These are phyloP conservation scores for Plasmodium reichenowi DNA, from an alignment of 169 alveolate species.

Conservation along the genomic window DNA sequence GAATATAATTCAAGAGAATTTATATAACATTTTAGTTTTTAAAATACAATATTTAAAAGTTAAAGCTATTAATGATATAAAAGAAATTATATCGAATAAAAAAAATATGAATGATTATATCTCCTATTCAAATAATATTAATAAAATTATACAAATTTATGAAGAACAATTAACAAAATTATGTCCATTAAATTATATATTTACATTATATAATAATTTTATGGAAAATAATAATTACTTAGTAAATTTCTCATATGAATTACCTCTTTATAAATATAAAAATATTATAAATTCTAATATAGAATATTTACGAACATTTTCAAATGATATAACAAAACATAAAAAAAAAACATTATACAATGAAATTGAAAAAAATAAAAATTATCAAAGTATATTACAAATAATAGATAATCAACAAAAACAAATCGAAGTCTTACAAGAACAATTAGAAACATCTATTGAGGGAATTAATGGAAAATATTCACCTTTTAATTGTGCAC, in stretches of 20 bases:
- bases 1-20: conserved; percentile 36
- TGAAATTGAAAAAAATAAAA: conserved; percentile 46
- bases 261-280: conserved; percentile 53
- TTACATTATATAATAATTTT: conserved; percentile 18
- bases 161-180: conserved; percentile 36
- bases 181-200: conserved; percentile 11
- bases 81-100: conserved; percentile 11
- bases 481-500: conserved; percentile 80
- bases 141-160: conserved; percentile 8
- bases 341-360: conserved; percentile 35
- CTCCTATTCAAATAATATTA: conserved; percentile 18
- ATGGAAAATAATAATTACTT: conserved; percentile 2
- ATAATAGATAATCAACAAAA: conserved; percentile 81
- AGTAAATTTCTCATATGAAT: conserved; percentile 5
- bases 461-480: conserved; percentile 68
- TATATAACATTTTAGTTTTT: conserved; percentile 18
- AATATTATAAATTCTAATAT: conserved; percentile 72
- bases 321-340: conserved; percentile 68
- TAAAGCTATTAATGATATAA: conserved; percentile 48
- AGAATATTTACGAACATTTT: conserved; percentile 56
- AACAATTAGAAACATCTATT: conserved; percentile 45
- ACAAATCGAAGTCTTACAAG: conserved; percentile 80
- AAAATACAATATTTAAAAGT: conserved; percentile 35
- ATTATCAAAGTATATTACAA: conserved; percentile 76
- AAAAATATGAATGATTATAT: conserved; percentile 18